These are phyloP conservation scores for Colletotrichum sidae DNA, from an alignment of 2,329 filamentous ascomycete species.

Conservation along the genomic window DNA sequence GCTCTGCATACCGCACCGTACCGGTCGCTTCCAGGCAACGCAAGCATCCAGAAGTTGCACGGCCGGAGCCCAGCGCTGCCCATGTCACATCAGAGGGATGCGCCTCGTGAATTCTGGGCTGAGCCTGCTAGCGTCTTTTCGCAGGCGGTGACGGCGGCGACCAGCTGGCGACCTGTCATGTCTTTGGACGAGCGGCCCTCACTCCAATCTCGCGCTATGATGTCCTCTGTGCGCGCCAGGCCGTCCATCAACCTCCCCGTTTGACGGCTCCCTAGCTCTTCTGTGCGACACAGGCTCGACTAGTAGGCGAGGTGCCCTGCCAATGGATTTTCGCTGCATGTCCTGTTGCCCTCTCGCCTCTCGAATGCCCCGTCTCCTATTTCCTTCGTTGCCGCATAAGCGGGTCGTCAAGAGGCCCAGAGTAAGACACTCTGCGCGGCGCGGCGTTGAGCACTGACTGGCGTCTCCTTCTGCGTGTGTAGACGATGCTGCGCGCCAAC, in stretches of 20 bases:
- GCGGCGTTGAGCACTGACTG: slow-evolving; percentile 25
- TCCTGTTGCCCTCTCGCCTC: no score
- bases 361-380: no score
- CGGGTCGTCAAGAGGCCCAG: slow-evolving; percentile 10
- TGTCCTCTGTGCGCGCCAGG: neutral
- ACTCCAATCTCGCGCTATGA: neutral
- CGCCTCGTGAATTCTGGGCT: slow-evolving; percentile 17
- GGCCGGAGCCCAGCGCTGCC: slow-evolving; percentile 14
- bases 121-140: neutral
- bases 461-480: slow-evolving; percentile 11
- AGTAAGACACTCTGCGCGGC: slow-evolving; percentile 30
- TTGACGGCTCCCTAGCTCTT: slow-evolving; percentile 2
- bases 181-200: slow-evolving; percentile 23
- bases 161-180: slow-evolving; percentile 32
- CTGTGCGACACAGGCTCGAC: neutral
- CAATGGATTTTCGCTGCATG: no score
- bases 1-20: no score
- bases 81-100: slow-evolving; percentile 14
- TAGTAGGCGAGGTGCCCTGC: no score
- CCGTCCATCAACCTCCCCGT: no score
- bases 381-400: no score
- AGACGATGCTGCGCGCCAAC: slow-evolving; percentile 5
- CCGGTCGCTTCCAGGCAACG: no score
- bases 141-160: slow-evolving; percentile 14
- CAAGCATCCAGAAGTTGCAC: slow-evolving; percentile 4